Evolutionary conservation across 2,329 filamentous ascomycete genomes (phyloP), one percentile per base, ranked within the genome.

Genomic region (Talaromyces verruculosus): DNA sequence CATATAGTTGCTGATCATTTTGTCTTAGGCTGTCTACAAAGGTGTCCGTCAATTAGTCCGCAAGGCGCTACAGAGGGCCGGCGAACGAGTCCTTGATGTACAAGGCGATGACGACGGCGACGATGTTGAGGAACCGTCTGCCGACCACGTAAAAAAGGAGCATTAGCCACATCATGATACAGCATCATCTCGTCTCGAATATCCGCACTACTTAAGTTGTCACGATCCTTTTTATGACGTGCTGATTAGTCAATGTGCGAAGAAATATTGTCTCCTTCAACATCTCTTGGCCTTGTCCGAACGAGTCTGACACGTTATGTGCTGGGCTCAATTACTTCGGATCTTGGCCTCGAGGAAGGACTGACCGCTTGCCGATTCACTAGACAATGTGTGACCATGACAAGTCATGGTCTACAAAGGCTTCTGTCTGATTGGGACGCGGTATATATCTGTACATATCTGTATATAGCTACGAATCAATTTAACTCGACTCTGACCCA

Each of bases 181-280:
- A 30, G 8, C 22, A 13, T 2, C 15, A 22, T n/a, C 8, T 6
- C 25, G 30, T 11, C 11, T 61, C 22, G 22, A 22, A 10, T 30
- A 58, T 69, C 77, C 91, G 92, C 92, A 94, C 91, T 90, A 91
- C 91, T 96, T 97, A 91, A 97, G 93, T 95, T 96, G 91, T 87
- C 92, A 93, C 86, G 86, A 88, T 84, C 83, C 84, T 86, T 82
- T 85, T 90, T 86, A 86, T 94, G 89, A 88, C 87, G 87, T 93
- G 91, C 88, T 90, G 89, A 95, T 93, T 89, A 95, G 93, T 97
- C 93, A 91, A 88, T 89, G 90, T 96, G 93, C 93, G 91, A 84
- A 97, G 84, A 97, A 85, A 71, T 72, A 85, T 72, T 71, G 63
- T 72, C 68, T 71, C 71, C 74, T 77, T 75, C 71, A 37, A 69